Evolutionary conservation across 1,139 yeast species (phyloP), one percentile per base, ranked within the genome.

Genomic region (Yamadazyma taylorii): DNA sequence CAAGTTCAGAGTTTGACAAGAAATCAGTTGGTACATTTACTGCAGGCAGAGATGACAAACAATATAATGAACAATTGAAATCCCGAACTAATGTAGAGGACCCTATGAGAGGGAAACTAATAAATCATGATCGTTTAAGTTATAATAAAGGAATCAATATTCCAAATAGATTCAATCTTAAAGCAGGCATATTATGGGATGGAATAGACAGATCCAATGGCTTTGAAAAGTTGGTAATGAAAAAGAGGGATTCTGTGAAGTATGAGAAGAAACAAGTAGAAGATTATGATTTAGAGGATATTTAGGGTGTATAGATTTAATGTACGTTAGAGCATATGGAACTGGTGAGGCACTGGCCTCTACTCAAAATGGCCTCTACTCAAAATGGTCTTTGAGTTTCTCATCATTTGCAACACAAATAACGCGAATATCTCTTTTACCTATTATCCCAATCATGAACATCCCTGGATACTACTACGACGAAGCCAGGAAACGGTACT

Each of bases 121-220:
- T 43, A 38, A 53, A 14, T 44, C 24, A 35, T 14, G 47, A 55
- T 2, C 43, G 50, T 15, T 55, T 58, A 9, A 39, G 41, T 2
- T 66, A 68, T 17, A 81, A 72, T 45, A 38, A 45, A 22, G 79
- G 85, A 0, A 50, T 69, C 0, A 77, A 62, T 38, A 78, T 87
- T 0, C 77, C 77, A 17, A 90, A 90, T 53, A 60, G 97, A 43
- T 90, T 87, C 59, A 75, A 75, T 3, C 81, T 90, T 14, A 63
- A 65, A 5, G 95, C 97, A 0, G 97, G 97, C 0, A 68, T 70
- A 47, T 67, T 87, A 39, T 90, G 97, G 97, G 97, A 90, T 56
- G 97, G 97, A 0, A 81, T 89, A 0, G 94, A 88, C 58, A 66
- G 97, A 42, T 79, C 95, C 0, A 90, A 84, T 55, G 97, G 97